Conservation (phyloP, 305 asterid genomes). For the Fraxinus greggii region DNA sequence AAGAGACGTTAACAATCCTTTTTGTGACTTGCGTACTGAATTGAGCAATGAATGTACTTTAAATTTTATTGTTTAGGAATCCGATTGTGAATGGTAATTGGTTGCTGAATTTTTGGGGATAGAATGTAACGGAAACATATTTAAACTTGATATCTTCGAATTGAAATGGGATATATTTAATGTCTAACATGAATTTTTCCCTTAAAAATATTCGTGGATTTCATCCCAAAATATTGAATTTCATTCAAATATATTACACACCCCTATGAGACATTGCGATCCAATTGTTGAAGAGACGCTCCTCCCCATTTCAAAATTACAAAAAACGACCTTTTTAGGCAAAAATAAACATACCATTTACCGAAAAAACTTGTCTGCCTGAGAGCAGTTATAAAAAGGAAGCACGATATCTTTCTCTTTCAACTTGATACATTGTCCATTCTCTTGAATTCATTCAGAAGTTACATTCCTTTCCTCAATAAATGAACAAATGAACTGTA, state of each 20-base stretch:
- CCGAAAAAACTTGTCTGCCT: neutral
- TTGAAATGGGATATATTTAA: neutral
- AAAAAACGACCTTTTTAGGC: neutral
- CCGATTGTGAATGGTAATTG: neutral
- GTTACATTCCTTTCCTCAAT: conserved; percentile 32
- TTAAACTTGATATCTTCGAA: neutral
- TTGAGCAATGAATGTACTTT: neutral
- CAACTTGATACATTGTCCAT: neutral
- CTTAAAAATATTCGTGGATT: neutral
- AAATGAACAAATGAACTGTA: conserved; percentile 57
- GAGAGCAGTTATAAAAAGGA: neutral
- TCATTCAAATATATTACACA: neutral
- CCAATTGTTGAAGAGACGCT: neutral
- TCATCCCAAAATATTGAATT: neutral
- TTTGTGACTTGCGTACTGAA: neutral
- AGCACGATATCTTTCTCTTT: neutral
- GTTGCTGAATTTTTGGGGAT: neutral
- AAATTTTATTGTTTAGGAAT: neutral
- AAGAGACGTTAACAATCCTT: neutral
- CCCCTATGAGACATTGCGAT: neutral
- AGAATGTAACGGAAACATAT: neutral
- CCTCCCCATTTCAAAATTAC: neutral
- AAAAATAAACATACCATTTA: neutral
- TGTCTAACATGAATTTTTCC: neutral
- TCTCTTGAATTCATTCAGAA: conserved; percentile 12